Conservation (phyloP, 2,329 filamentous ascomycete genomes). For the Nemania sp. region DNA sequence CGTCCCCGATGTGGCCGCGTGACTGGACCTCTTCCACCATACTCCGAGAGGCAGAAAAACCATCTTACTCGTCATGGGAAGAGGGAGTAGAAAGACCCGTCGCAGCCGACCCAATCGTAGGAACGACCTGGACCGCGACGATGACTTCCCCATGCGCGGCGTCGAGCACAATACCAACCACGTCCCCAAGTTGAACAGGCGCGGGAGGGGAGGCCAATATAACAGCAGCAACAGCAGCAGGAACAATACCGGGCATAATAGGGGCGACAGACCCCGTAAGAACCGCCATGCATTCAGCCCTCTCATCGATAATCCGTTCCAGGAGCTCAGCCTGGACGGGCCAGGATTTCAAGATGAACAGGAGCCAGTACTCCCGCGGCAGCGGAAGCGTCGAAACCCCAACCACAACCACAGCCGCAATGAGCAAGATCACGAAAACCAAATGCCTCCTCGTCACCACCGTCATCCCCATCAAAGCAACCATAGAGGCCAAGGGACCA, state of each 20-base stretch:
- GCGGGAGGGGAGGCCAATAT: neutral
- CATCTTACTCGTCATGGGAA: slow-evolving; percentile 38
- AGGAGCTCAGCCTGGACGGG: neutral
- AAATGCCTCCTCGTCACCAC: neutral
- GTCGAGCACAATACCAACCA: slow-evolving; percentile 16
- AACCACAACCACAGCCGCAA: neutral
- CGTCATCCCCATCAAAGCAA: too few relatives aligned
- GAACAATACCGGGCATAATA: slow-evolving; percentile 4
- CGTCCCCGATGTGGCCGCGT: slow-evolving; percentile 20
- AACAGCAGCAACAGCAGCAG: slow-evolving; percentile 5
- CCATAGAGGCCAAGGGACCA: too few relatives aligned
- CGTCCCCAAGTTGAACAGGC: neutral
- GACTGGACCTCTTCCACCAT: neutral
- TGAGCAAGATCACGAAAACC: neutral
- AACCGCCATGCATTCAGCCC: neutral
- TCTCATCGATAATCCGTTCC: slow-evolving; percentile 18
- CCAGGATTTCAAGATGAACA: slow-evolving; percentile 4
- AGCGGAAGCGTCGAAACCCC: neutral
- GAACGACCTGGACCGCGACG: slow-evolving; percentile 35
- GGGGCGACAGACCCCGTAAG: neutral
- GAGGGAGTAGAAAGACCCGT: slow-evolving; percentile 29
- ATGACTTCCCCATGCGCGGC: slow-evolving; percentile 44
- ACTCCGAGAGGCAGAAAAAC: slow-evolving; percentile 13
- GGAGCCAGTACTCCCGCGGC: neutral
- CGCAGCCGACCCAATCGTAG: slow-evolving; percentile 17